phyloP scores from a whole-genome alignment of 1,139 yeast species.

The Suhomyces coccinellae region DNA sequence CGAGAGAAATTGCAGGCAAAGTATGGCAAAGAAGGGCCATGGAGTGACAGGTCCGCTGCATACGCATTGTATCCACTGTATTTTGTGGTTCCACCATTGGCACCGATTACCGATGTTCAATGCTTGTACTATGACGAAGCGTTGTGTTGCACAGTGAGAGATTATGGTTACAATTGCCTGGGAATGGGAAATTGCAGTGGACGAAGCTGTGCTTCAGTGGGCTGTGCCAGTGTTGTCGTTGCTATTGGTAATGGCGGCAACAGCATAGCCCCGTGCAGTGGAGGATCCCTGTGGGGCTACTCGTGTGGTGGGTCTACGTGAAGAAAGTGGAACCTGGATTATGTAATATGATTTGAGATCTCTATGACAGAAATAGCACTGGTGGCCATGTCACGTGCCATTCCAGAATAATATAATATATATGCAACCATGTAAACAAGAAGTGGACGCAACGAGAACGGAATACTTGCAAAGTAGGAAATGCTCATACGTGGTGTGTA shows the following conservation, averaged over 20 bases:
- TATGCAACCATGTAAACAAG: too few species aligned
- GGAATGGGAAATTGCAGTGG: conserved; percentile 11
- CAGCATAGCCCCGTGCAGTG: conserved; percentile 1
- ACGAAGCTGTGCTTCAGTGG: conserved; percentile 1
- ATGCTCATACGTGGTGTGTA: too few species aligned
- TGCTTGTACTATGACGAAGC: conserved; percentile 13
- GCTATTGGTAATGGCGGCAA: background rate
- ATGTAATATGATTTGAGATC: too few species aligned
- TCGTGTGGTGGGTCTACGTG: conserved; percentile 1
- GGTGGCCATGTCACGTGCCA: too few species aligned
- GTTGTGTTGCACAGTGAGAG: conserved; percentile 16
- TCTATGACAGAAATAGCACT: too few species aligned
- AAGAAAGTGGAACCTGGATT: too few species aligned
- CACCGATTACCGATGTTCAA: conserved; percentile 9
- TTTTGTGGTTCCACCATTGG: conserved; percentile 15
- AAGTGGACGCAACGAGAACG: too few species aligned
- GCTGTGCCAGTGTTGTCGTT: conserved; percentile 1
- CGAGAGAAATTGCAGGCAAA: conserved; percentile 7
- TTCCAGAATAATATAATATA: too few species aligned
- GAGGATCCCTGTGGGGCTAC: conserved; percentile 2
- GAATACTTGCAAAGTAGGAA: too few species aligned
- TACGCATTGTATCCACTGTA: conserved; percentile 9
- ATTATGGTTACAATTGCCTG: conserved; percentile 13
- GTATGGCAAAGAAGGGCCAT: conserved; percentile 13
- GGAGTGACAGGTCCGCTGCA: conserved; percentile 5